Evolutionary conservation across 306 rosid genomes (phyloP).

Genomic region (Malus asiatica): DNA sequence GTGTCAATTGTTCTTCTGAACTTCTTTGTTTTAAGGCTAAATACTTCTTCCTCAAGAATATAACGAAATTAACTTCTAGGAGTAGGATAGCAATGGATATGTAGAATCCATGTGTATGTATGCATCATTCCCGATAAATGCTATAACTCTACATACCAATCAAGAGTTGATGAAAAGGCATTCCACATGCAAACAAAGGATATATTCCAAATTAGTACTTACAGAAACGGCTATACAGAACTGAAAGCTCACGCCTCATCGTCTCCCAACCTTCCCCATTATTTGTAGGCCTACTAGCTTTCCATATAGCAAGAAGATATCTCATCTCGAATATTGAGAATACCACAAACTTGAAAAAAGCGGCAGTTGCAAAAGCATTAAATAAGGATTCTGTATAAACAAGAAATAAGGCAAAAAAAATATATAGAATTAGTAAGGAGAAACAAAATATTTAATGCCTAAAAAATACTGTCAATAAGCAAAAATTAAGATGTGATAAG

Average conservation of each 20-base stretch:
- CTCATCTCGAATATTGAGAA: constrained; percentile 99
- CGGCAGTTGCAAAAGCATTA: constrained; percentile 98
- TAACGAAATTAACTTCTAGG: neutral
- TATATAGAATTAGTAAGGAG: constrained; percentile 8
- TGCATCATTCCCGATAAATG: neutral
- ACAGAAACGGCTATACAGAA: constrained; percentile 96
- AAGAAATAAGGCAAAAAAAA: constrained; percentile 23
- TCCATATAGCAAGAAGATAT: constrained; percentile 99
- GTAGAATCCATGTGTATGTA: neutral
- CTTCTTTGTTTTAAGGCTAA: neutral
- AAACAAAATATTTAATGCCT: neutral
- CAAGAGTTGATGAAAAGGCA: neutral
- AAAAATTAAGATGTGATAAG: neutral
- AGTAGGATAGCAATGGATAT: neutral
- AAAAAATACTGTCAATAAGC: neutral
- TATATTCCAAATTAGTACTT: constrained; percentile 29
- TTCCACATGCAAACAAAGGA: neutral
- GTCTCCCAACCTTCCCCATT: constrained; percentile 97
- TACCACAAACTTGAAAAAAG: constrained; percentile 94
- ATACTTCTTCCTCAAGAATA: neutral
- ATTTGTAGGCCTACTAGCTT: constrained; percentile 83
- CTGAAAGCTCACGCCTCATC: constrained; percentile 97
- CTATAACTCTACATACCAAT: neutral
- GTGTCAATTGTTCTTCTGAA: neutral
- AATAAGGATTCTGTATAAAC: constrained; percentile 66